Evolutionary conservation across 2,329 filamentous ascomycete genomes (phyloP), one percentile per base, ranked within the genome.

Genomic region (Volutella citrinella): DNA sequence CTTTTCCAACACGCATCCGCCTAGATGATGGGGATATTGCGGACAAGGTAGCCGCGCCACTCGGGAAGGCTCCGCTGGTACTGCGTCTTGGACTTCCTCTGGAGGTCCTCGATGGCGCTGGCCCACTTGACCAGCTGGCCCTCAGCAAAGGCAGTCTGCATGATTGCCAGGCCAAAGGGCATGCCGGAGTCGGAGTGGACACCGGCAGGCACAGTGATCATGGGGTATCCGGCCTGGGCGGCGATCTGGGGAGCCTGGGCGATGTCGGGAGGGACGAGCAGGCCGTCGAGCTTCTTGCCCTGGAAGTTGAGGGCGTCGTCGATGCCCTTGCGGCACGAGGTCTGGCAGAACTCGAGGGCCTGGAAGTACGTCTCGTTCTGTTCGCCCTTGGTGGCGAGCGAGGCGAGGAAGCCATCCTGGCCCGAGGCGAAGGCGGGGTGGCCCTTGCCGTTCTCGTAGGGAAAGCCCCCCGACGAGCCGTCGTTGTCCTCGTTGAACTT

Each of bases 161-260:
- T 59, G 56, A 84, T 63, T 0, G 68, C 76, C 17, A 84, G 55
- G 2, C 78, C 78, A 42, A 78, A 80, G 0, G 77, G 77, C 74
- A 82, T 80, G 7, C 76, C 75, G 3, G 60, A 64, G 5, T 69
- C 72, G 10, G 55, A 60, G 44, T 74, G 66, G 6, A 78, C 63
- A 2, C 80, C 80, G 1, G 72, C 79, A 0, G 84, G 84, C 2
- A 89, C 54, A 0, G 83, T 86, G 31, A 88, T 68, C 52, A 85
- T 71, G 0, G 84, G 84, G 52, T 88, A 89, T 0, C 84, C 83
- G 6, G 84, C 85, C 60, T 88, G 82, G 0, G 85, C 84, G 1
- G 82, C 80, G 39, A 86, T 75, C 59, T 86, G 78, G 42, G 78
- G 78, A 5, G 76, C 75, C 55, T 85, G 80, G 0, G 73, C 83